Conservation (phyloP, 75 land plant genomes). For the Pinus albicaulis region DNA sequence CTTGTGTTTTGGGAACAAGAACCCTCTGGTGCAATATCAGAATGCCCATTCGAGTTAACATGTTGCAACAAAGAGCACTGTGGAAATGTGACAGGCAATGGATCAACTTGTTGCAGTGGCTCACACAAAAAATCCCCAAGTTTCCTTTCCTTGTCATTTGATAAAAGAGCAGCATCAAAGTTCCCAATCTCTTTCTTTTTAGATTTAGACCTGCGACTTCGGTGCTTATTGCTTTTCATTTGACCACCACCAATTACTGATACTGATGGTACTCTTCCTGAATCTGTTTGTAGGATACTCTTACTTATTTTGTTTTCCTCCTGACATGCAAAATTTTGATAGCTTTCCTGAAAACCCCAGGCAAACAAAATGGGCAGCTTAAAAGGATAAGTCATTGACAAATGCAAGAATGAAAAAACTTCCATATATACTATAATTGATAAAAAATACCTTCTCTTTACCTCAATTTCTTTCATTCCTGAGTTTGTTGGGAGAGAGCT, state of each 20-base stretch:
- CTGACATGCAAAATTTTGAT: background rate
- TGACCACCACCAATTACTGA: slow-evolving; percentile 7
- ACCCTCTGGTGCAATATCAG: background rate
- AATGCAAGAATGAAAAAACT: slow-evolving; percentile 1
- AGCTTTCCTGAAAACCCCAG: slow-evolving; percentile 2
- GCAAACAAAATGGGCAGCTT: background rate
- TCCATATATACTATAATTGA: background rate
- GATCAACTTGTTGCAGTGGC: background rate
- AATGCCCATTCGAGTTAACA: background rate
- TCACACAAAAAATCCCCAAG: background rate
- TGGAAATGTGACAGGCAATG: background rate
- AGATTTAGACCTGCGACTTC: slow-evolving; percentile 5
- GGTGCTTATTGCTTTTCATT: slow-evolving; percentile 4
- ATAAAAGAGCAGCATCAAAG: background rate
- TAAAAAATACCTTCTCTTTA: slow-evolving; percentile 1
- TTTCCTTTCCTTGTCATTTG: slow-evolving; percentile 1
- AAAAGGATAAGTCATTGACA: background rate
- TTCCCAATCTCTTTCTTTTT: slow-evolving; percentile 10
- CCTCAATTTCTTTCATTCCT: background rate
- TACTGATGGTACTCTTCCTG: background rate
- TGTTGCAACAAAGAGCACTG: background rate
- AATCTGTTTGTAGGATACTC: background rate
- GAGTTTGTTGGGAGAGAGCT: background rate
- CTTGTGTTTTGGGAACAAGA: slow-evolving; percentile 6
- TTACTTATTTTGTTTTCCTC: background rate